These are phyloP conservation scores for Albifimbria verrucaria DNA, from an alignment of 2,329 filamentous ascomycete genomes.

Conservation along the genomic window DNA sequence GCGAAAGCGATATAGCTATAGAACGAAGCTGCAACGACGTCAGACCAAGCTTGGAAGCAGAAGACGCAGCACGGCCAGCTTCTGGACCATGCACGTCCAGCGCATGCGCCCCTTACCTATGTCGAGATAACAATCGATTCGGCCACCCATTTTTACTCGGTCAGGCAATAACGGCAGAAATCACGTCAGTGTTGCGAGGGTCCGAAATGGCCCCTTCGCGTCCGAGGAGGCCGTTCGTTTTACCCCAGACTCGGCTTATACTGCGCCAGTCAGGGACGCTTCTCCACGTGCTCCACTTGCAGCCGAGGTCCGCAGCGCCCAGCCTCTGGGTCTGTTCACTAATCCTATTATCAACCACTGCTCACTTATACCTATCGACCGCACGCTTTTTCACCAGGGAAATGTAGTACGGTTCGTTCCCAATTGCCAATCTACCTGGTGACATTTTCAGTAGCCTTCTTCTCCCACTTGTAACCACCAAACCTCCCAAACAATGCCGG, in stretches of 20 bases:
- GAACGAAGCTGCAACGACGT: slow-evolving; percentile 52
- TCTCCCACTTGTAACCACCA: too few relatives aligned
- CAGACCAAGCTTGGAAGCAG: slow-evolving; percentile 4
- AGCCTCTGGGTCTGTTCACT: not conserved
- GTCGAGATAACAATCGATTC: slow-evolving; percentile 66
- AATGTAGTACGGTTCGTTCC: not conserved
- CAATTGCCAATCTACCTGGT: too few relatives aligned
- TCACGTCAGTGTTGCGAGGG: not conserved
- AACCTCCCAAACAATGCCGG: slow-evolving; percentile 10
- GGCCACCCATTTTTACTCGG: slow-evolving; percentile 47
- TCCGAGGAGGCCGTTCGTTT: not conserved
- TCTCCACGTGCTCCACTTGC: not conserved
- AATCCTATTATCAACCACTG: not conserved
- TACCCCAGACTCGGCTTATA: not conserved
- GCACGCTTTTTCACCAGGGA: not conserved
- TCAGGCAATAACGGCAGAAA: not conserved
- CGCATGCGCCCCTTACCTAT: slow-evolving; percentile 54
- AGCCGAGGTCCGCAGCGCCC: not conserved
- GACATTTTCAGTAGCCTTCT: too few relatives aligned
- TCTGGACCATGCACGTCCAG: not conserved
- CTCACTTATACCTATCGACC: slow-evolving; percentile 1
- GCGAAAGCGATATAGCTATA: slow-evolving; percentile 56
- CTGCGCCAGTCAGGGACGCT: too few relatives aligned
- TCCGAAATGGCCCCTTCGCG: not conserved
- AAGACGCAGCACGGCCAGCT: not conserved